Evolutionary conservation across 179 eudicot genomes (phyloP).

Genomic region (Beta macrorhiza): DNA sequence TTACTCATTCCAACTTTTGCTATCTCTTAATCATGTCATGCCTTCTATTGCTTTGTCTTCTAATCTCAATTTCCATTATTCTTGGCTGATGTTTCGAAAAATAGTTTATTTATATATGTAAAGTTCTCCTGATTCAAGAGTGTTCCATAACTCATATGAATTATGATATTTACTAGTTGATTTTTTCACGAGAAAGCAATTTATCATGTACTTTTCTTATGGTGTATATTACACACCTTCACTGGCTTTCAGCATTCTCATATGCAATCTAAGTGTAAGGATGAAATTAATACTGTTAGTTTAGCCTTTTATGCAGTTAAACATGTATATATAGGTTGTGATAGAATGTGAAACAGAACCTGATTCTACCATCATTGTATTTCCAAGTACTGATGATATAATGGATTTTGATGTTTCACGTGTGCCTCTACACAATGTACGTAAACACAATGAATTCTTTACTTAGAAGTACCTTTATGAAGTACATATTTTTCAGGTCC

Average conservation of each 20-base stretch:
- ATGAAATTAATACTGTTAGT: not conserved
- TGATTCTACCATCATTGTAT: not conserved
- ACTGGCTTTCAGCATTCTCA: not conserved
- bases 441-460: constrained; percentile 7
- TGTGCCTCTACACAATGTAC: not conserved
- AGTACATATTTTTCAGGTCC: constrained; percentile 37
- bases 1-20: not conserved
- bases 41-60: not conserved
- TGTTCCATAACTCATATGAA: not conserved
- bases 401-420: not conserved
- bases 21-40: too few relatives aligned
- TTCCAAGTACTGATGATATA: not conserved
- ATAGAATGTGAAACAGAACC: not conserved
- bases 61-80: not conserved
- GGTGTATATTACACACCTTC: not conserved
- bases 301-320: not conserved
- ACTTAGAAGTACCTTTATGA: constrained; percentile 13
- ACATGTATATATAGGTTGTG: not conserved
- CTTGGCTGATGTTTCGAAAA: not conserved
- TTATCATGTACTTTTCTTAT: not conserved
- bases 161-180: too few relatives aligned
- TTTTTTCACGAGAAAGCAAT: not conserved
- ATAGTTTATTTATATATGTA: too few relatives aligned
- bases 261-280: not conserved
- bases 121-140: not conserved